Evolutionary conservation across 305 asterid genomes (phyloP), one percentile per base, ranked within the genome.

Genomic region (Plantago lanceolata): DNA sequence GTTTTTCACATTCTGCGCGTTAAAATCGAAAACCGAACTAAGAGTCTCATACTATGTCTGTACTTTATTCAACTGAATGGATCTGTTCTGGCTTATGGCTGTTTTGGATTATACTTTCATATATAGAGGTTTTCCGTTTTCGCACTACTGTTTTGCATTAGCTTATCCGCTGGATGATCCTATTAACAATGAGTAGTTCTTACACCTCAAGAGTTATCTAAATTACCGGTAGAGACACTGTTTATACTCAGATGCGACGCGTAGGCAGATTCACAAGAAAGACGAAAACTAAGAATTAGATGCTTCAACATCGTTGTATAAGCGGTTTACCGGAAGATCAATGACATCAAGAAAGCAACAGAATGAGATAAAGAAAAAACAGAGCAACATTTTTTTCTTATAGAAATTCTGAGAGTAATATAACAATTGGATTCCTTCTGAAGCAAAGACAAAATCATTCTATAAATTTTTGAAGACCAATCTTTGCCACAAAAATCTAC

Each of bases 391-490:
- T 9, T 12, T 11, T 4, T 40, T 40, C 45, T 33, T 33, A 33
- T 1, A 33, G 9, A 33, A 33, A 33, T 4, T 33, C 40, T 33
- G 45, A 40, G 45, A 40, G 11, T 40, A 8, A 8, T 4, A 4
- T 33, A 5, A 40, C 0, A 12, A 40, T 2, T 11, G 15, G 15
- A 40, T 40, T 54, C 59, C 33, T 54, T 18, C 26, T 54, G 11
- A 26, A 5, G 20, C 59, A 54, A 54, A 54, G 57, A 51, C 11
- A 19, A 26, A 15, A 20, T 51, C 40, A 26, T 26, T 54, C 19
- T 40, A 40, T 24, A 54, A 53, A 24, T 35, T 54, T n/a, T 31
- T 53, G 59, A 53, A 53, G 37, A 24, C 15, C 35, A 53, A 53
- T 53, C 37, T 9, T 54, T 35, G 17, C 59, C n/a, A 9, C 8